These are phyloP conservation scores for Iris macrosiphon DNA, from an alignment of 106 monocot genomes.

Conservation along the genomic window DNA sequence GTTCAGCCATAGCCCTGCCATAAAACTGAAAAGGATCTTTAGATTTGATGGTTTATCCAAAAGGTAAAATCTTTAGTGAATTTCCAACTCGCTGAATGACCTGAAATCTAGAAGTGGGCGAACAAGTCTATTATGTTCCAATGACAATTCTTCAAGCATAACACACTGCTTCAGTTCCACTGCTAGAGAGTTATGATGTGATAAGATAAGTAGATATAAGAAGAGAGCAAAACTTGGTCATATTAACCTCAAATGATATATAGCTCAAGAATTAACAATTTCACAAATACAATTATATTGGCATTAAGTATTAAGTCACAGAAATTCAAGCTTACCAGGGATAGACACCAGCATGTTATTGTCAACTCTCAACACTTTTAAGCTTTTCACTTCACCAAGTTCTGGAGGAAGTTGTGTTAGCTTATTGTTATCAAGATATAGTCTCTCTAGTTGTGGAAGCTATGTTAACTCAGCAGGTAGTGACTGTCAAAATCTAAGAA, in stretches of 20 bases:
- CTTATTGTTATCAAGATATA: constrained; percentile 88
- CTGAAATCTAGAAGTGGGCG: constrained; percentile 98
- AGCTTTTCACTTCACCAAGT: constrained; percentile 69
- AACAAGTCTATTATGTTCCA: constrained; percentile 94
- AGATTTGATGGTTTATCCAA: constrained; percentile 15
- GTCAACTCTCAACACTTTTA: constrained; percentile 86
- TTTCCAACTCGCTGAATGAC: constrained; percentile 46
- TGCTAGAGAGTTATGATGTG: constrained; percentile 16
- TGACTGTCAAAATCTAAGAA: constrained; percentile 37
- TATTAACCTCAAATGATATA: no score
- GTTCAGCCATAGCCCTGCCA: constrained; percentile 90
- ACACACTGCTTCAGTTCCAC: constrained; percentile 95
- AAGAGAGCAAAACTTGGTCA: no score
- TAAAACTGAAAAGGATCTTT: constrained; percentile 45
- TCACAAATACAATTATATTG: no score
- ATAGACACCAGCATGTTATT: constrained; percentile 84
- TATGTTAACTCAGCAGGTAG: constrained; percentile 74
- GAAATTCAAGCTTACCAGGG: constrained; percentile 57
- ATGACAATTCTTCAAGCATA: constrained; percentile 71
- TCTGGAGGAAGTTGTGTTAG: constrained; percentile 76
- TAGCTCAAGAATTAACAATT: no score
- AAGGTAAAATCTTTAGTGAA: no score
- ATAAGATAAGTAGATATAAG: no score
- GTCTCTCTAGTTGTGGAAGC: constrained; percentile 70
- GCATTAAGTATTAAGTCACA: neutral